A percentile compares a stretch with the other conserved stretches of the same genome.
Evolutionary conservation across 2,329 filamentous ascomycete genomes (phyloP).

Genomic region (Arthrinium phaeospermum): DNA sequence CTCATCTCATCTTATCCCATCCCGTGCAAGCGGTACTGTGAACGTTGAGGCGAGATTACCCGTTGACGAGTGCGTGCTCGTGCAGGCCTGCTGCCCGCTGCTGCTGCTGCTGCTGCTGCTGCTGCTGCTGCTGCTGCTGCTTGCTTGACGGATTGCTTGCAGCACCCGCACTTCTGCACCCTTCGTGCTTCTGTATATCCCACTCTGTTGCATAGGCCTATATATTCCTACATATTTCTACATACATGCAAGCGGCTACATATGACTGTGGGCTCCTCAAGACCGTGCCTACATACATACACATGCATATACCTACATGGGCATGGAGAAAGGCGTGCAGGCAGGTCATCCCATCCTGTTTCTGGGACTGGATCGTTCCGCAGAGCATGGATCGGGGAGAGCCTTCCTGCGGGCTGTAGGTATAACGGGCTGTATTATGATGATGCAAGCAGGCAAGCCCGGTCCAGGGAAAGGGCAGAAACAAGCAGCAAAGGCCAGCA

Average conservation of each 20-base stretch:
- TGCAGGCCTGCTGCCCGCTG: not conserved
- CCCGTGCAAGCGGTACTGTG: not conserved
- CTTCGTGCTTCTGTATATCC: constrained; percentile 17
- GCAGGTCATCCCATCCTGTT: constrained; percentile 8
- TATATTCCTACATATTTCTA: not conserved
- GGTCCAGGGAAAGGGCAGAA: not conserved
- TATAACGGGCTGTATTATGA: constrained; percentile 10
- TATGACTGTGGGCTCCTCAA: not conserved
- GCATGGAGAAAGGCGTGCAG: not conserved
- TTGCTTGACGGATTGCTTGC: constrained; percentile 8
- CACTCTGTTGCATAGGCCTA: constrained; percentile 4
- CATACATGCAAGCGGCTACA: constrained; percentile 10
- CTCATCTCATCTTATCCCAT: not conserved
- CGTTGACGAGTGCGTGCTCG: not conserved
- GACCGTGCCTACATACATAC: not conserved
- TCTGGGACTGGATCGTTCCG: constrained; percentile 15
- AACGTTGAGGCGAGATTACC: not conserved
- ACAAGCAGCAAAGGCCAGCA: not conserved
- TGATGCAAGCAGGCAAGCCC: constrained; percentile 6
- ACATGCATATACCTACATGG: not conserved
- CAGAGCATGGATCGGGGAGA: constrained; percentile 11
- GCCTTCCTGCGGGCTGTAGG: constrained; percentile 15
- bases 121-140: not conserved
- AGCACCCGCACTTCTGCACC: constrained; percentile 8
- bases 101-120: not conserved